Evolutionary conservation across 129 eudicot genomes (phyloP).

Genomic region (Saussurea involucrata): DNA sequence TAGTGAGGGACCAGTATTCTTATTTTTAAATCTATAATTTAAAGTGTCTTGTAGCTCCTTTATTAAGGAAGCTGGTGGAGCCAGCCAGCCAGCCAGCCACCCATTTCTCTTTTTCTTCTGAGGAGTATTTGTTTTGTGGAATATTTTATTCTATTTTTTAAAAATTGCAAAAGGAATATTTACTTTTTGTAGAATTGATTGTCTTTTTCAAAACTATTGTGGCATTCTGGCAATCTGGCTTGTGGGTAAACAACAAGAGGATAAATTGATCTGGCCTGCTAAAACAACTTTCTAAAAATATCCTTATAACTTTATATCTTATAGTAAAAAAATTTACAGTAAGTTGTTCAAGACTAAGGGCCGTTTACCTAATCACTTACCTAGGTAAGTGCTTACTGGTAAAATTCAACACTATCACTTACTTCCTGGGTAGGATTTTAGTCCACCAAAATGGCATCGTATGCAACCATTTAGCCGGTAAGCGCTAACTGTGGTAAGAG

Average conservation of each 20-base stretch:
- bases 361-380: too few relatives aligned
- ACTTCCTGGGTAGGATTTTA: too few relatives aligned
- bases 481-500: too few relatives aligned
- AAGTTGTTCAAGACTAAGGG: too few relatives aligned
- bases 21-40: background rate
- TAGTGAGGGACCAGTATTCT: conserved; percentile 16
- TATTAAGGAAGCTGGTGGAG: conserved; percentile 16
- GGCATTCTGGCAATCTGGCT: too few relatives aligned
- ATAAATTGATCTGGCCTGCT: conserved; percentile 19
- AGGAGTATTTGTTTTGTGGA: background rate
- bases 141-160: background rate
- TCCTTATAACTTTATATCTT: background rate
- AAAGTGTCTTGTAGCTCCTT: conserved; percentile 21
- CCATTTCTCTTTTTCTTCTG: background rate
- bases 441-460: too few relatives aligned
- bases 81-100: conserved; percentile 8
- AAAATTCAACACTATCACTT: too few relatives aligned
- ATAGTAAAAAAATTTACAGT: too few relatives aligned
- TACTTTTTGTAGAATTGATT: background rate
- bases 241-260: conserved; percentile 18
- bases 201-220: conserved; percentile 4
- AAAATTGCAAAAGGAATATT: background rate
- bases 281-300: background rate
- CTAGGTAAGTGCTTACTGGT: too few relatives aligned
- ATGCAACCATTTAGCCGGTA: too few relatives aligned